Conservation (phyloP, 352 stramenopile species). For the Globisporangium iwayamae region DNA sequence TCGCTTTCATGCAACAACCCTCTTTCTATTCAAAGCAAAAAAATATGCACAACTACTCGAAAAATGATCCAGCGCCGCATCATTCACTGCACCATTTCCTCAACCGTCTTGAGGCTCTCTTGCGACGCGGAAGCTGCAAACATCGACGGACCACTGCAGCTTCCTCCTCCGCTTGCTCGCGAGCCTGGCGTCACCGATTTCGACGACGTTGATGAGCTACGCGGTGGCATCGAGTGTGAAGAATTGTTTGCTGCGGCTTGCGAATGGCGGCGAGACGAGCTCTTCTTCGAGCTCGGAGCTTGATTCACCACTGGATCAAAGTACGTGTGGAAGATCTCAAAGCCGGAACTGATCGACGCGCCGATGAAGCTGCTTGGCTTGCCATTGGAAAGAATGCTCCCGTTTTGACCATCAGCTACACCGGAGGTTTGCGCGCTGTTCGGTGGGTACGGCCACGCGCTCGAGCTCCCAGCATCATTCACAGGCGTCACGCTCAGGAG, state of each 20-base stretch:
- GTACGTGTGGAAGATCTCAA: constrained; percentile 77
- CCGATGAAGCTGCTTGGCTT: constrained; percentile 41
- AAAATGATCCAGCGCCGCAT: no score
- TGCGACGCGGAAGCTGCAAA: constrained; percentile 12
- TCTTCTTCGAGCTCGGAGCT: background rate
- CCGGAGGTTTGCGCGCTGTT: background rate
- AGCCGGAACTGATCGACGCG: constrained; percentile 61
- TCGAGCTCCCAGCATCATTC: constrained; percentile 13
- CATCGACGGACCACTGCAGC: constrained; percentile 17
- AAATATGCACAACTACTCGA: background rate
- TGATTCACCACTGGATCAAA: constrained; percentile 39
- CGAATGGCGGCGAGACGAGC: background rate
- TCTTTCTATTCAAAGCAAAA: constrained; percentile 7
- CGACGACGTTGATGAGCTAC: constrained; percentile 2
- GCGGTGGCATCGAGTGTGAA: background rate
- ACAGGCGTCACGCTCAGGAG: constrained; percentile 67
- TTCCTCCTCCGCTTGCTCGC: constrained; percentile 3
- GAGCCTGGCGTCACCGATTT: constrained; percentile 4
- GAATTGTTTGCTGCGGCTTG: background rate
- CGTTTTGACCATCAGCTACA: constrained; percentile 6
- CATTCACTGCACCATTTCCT: constrained; percentile 33
- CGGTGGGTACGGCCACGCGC: constrained; percentile 1
- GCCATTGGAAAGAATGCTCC: constrained; percentile 13
- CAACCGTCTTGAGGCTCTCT: constrained; percentile 19
- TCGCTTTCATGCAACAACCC: background rate